A percentile compares a stretch with the other conserved stretches of the same genome.
These are phyloP conservation scores for Neonectria hederae DNA, from an alignment of 2,329 filamentous ascomycete species.

Conservation along the genomic window DNA sequence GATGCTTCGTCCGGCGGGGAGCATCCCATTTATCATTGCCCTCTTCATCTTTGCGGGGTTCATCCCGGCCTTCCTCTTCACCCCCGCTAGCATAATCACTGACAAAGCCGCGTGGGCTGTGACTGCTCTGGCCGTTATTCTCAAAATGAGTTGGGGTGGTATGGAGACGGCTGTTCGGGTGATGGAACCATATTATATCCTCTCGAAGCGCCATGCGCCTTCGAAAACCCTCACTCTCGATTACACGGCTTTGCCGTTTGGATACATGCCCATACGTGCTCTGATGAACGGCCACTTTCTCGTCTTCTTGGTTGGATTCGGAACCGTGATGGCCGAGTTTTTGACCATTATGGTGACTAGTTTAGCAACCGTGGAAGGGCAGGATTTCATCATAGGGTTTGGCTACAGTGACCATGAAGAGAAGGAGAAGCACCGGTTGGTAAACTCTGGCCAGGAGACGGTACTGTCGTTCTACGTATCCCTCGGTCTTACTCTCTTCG, in stretches of 20 bases:
- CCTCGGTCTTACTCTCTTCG: constrained; percentile 67
- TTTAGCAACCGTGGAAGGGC: constrained; percentile 71
- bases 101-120: constrained; percentile 72
- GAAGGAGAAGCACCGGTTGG: constrained; percentile 37
- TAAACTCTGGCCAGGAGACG: constrained; percentile 68
- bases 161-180: constrained; percentile 76
- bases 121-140: constrained; percentile 70
- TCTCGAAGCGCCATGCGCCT: constrained; percentile 72
- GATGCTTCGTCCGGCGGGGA: constrained; percentile 70
- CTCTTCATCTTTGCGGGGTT: constrained; percentile 66
- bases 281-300: constrained; percentile 71
- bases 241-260: constrained; percentile 77
- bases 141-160: constrained; percentile 75
- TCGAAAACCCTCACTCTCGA: constrained; percentile 74
- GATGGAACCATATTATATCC: constrained; percentile 78
- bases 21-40: constrained; percentile 67
- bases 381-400: constrained; percentile 59
- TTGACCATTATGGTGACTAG: constrained; percentile 75
- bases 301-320: constrained; percentile 74
- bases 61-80: constrained; percentile 71
- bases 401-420: constrained; percentile 24
- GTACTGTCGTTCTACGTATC: constrained; percentile 72
- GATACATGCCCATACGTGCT: constrained; percentile 69
- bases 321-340: constrained; percentile 77
- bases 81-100: constrained; percentile 61